These are phyloP conservation scores for Solanum hybrid DNA, from an alignment of 305 asterid genomes.

Conservation along the genomic window DNA sequence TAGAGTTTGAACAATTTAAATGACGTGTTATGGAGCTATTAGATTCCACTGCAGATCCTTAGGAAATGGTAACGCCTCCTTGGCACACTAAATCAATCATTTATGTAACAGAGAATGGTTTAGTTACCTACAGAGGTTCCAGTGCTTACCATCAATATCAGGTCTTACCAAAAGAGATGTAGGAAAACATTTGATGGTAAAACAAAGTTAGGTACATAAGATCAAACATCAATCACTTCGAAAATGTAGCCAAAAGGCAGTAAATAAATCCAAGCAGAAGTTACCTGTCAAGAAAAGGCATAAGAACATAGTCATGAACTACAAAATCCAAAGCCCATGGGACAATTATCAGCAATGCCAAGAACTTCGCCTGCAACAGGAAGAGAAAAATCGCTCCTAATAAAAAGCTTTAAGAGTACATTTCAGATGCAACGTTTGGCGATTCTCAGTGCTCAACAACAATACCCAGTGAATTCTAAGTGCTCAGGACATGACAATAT, in stretches of 20 bases:
- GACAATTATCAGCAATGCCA: conserved; percentile 71
- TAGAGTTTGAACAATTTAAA: neutral
- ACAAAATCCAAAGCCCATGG: conserved; percentile 86
- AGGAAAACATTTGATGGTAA: neutral
- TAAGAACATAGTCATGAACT: conserved; percentile 83
- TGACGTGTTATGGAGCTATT: neutral
- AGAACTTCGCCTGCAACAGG: conserved; percentile 77
- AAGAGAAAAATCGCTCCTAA: conserved; percentile 7
- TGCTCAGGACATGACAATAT: neutral
- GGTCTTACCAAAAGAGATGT: neutral
- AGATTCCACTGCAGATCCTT: neutral
- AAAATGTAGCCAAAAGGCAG: conserved; percentile 2
- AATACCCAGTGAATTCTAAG: neutral
- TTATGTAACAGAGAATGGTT: neutral
- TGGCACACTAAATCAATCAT: conserved; percentile 1
- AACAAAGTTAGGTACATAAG: neutral
- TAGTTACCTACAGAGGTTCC: neutral
- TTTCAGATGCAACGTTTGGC: neutral
- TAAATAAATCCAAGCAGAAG: conserved; percentile 7
- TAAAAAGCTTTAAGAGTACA: neutral
- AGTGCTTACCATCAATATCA: neutral
- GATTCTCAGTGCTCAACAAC: neutral
- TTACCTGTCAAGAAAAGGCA: conserved; percentile 98
- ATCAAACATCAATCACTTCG: neutral
- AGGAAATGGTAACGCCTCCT: neutral